Conservation (phyloP, 2,329 filamentous ascomycete genomes). For the Ophiostoma sp. region DNA sequence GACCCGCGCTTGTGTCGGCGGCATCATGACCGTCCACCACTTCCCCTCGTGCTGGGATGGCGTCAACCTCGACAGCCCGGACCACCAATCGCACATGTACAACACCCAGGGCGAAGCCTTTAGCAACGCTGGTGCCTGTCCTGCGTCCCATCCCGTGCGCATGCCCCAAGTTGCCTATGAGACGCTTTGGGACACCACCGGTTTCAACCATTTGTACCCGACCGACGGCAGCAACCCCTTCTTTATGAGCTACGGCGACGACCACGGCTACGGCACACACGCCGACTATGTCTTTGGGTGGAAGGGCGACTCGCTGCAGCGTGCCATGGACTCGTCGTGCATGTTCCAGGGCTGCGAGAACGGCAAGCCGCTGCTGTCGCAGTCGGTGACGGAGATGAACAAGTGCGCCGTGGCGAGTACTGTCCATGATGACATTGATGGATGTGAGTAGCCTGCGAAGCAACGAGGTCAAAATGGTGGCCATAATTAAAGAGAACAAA, state of each 20-base stretch:
- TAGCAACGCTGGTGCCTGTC: conserved; percentile 31
- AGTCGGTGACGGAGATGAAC: conserved; percentile 30
- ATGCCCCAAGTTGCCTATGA: conserved; percentile 33
- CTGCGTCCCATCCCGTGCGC: conserved; percentile 31
- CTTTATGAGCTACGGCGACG: conserved; percentile 31
- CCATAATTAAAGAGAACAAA: neutral
- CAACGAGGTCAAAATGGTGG: neutral
- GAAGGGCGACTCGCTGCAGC: conserved; percentile 31
- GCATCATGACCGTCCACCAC: conserved; percentile 45
- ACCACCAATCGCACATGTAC: conserved; percentile 40
- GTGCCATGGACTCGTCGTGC: conserved; percentile 32
- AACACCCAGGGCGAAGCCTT: conserved; percentile 28
- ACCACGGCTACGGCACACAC: conserved; percentile 32
- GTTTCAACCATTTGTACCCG: conserved; percentile 42
- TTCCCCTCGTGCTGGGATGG: conserved; percentile 49
- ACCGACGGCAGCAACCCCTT: conserved; percentile 39
- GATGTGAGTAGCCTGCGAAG: neutral
- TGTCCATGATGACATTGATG: conserved; percentile 8
- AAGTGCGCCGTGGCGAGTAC: conserved; percentile 26
- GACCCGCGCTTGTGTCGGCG: conserved; percentile 39
- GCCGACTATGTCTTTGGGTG: conserved; percentile 33
- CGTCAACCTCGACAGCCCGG: conserved; percentile 45
- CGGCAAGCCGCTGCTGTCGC: conserved; percentile 28
- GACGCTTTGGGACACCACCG: conserved; percentile 32
- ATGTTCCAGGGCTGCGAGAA: conserved; percentile 30